A percentile compares a stretch with the other conserved stretches of the same genome.
phyloP scores from a whole-genome alignment of 306 rosid genomes.

The Trifolium subterraneum region DNA sequence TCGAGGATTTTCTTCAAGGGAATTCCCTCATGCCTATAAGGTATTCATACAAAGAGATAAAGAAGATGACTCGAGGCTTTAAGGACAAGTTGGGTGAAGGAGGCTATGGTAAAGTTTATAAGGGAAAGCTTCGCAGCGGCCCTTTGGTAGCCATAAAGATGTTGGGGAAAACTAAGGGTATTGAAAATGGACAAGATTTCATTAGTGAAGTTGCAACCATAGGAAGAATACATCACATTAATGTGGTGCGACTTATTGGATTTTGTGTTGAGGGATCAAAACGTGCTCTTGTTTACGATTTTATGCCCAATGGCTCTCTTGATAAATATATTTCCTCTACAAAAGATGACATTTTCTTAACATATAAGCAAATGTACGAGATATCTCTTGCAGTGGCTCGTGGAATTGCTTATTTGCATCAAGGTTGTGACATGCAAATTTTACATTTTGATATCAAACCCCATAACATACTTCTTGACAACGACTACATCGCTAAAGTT shows the following conservation, averaged over 20 bases:
- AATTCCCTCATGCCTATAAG: not conserved
- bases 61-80: not conserved
- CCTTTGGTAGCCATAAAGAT: not conserved
- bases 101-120: not conserved
- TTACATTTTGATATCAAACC: slow-evolving; percentile 24
- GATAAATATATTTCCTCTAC: not conserved
- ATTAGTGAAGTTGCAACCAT: slow-evolving; percentile 15
- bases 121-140: slow-evolving; percentile 6
- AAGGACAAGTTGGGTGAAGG: not conserved
- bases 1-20: not conserved
- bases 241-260: slow-evolving; percentile 12
- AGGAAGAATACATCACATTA: slow-evolving; percentile 18
- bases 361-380: slow-evolving; percentile 8
- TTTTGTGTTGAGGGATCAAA: slow-evolving; percentile 1
- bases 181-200: not conserved
- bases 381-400: slow-evolving; percentile 12
- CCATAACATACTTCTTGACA: slow-evolving; percentile 18
- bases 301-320: slow-evolving; percentile 14
- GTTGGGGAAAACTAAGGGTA: not conserved
- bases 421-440: slow-evolving; percentile 31
- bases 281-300: not conserved
- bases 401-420: slow-evolving; percentile 12
- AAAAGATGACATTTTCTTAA: not conserved
- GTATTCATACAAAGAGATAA: not conserved
- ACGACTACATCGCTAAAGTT: not conserved